Evolutionary conservation across 352 stramenopile species (phyloP), one percentile per base, ranked within the genome.

Genomic region (Pythium plurisporium): DNA sequence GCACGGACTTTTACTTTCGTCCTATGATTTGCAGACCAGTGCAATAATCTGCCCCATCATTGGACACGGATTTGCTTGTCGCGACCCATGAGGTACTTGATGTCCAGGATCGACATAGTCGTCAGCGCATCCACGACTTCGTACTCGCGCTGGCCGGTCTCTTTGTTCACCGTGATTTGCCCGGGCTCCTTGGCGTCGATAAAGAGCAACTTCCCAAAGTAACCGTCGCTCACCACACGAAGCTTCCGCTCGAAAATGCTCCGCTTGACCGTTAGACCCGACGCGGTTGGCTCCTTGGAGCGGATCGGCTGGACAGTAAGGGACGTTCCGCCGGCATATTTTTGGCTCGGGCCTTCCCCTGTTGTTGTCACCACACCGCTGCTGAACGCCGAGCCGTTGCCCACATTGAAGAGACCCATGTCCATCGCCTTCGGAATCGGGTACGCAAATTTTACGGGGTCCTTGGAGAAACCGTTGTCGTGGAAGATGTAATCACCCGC

Each of bases 401-500:
- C 41, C 17, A 17, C 48, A 7, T 10, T 49, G 69, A 51, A 60
- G 4, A 77, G 22, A 4, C 67, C 72, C 64, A 86, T 80, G 1
- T 38, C 19, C 10, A 71, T 26, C 9, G 74, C 73, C 36, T 77
- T 67, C 14, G 71, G 67, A 10, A 71, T 55, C 2, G 65, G 46
- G 41, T 81, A 82, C 5, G 49, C 41, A 20, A 79, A 76, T 25
- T 59, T 45, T 15, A 72, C 29, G 0, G 62, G 69, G 5, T 69
- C 59, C 2, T 59, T 55, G 1, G 69, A 66, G 45, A 83, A 79
- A 0, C 72, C 74, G 17, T 60, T 67, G 12, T 72, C 67, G 15
- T 73, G 53, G n/a, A 84, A 84, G 17, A 84, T 46, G 47, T 76
- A 81, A 59, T 82, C 76, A 20, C 67, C 72, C 20, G 69, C 70